phyloP scores from a whole-genome alignment of 371 early-diverging fungal species.

The Mucor lusitanicus region DNA sequence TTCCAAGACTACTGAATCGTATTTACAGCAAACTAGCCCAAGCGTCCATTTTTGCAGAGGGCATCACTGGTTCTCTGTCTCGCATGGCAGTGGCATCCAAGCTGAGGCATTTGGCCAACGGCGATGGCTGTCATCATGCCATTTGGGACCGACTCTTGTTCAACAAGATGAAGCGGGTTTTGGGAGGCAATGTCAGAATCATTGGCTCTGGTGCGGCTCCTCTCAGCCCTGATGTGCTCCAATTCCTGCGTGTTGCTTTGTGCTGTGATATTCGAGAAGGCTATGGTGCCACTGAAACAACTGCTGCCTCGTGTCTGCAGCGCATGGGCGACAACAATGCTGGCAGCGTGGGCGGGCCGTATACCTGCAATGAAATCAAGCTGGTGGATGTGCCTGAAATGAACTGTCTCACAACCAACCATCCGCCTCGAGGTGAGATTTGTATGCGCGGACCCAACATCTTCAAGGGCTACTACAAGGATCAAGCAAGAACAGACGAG shows the following conservation, averaged over 20 bases:
- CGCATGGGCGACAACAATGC: conserved; percentile 47
- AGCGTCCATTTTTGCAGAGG: conserved; percentile 70
- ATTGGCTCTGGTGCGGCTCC: conserved; percentile 94
- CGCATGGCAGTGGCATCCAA: conserved; percentile 52
- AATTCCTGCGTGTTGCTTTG: conserved; percentile 88
- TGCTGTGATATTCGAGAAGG: conserved; percentile 70
- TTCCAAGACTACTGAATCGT: conserved; percentile 91
- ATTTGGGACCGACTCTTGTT: conserved; percentile 95
- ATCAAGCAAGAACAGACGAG: conserved; percentile 79
- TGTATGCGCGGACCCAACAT: conserved; percentile 83
- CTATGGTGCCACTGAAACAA: conserved; percentile 91
- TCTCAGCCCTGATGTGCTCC: conserved; percentile 77
- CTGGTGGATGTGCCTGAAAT: conserved; percentile 90
- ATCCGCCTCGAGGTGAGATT: conserved; percentile 88
- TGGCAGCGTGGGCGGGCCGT: conserved; percentile 80
- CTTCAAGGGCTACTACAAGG: conserved; percentile 84
- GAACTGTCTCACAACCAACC: conserved; percentile 80
- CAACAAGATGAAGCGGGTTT: conserved; percentile 71
- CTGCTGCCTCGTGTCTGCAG: conserved; percentile 64
- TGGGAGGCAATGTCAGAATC: conserved; percentile 88
- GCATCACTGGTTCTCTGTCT: conserved; percentile 65
- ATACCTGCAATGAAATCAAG: conserved; percentile 73
- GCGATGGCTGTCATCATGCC: conserved; percentile 65
- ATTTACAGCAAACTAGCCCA: conserved; percentile 83
- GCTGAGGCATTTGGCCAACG: conserved; percentile 59